Evolutionary conservation across 306 rosid genomes (phyloP).

Genomic region (Cucumis hystrix): DNA sequence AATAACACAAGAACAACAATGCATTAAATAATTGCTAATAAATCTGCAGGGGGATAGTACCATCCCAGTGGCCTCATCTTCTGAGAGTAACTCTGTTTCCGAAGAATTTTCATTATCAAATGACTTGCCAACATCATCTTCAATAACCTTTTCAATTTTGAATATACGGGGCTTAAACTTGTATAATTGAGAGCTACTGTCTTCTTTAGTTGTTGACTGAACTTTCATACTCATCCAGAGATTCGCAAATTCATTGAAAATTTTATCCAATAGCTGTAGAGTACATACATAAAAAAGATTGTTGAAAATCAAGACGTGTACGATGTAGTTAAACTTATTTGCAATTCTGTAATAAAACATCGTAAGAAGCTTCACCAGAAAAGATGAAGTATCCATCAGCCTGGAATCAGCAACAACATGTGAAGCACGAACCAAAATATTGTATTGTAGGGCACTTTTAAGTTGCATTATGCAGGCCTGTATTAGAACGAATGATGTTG

Average conservation of each 20-base stretch:
- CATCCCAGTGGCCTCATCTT: constrained; percentile 7
- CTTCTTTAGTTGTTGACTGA: constrained; percentile 38
- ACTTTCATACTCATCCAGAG: constrained; percentile 57
- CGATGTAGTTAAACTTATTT: neutral
- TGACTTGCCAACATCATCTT: constrained; percentile 32
- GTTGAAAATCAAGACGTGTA: neutral
- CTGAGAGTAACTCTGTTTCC: constrained; percentile 31
- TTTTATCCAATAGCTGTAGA: constrained; percentile 51
- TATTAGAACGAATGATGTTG: neutral
- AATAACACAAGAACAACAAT: neutral
- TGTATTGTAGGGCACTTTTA: constrained; percentile 36
- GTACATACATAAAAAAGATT: neutral
- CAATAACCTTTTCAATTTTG: constrained; percentile 56
- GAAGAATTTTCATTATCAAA: constrained; percentile 28
- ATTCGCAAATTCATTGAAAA: constrained; percentile 45
- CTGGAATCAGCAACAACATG: constrained; percentile 37
- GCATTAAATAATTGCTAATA: neutral
- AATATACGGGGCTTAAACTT: constrained; percentile 66
- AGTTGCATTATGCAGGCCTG: constrained; percentile 45
- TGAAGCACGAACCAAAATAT: constrained; percentile 52
- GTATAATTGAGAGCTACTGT: constrained; percentile 44
- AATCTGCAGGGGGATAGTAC: neutral
- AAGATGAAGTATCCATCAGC: constrained; percentile 48
- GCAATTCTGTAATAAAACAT: neutral
- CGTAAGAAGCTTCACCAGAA: constrained; percentile 22